A percentile compares a stretch with the other conserved stretches of the same genome.
These are phyloP conservation scores for Paraconiothyrium sp. DNA, from an alignment of 2,329 filamentous ascomycete genomes.

Conservation along the genomic window DNA sequence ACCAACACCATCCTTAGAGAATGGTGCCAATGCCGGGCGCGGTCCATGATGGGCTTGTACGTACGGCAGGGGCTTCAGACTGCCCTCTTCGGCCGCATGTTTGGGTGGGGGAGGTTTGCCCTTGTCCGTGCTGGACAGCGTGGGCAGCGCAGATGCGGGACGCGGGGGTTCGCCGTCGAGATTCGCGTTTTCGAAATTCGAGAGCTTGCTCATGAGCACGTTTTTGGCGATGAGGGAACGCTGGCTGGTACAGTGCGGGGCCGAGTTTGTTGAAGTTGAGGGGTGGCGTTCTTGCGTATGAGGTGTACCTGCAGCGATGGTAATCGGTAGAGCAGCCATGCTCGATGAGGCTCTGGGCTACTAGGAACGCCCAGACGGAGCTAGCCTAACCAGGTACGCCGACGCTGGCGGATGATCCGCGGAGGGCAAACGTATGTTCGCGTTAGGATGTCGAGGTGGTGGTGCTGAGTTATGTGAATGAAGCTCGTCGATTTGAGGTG, in stretches of 20 bases:
- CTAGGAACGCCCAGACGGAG: constrained; percentile 9
- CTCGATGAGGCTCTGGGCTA: constrained; percentile 10
- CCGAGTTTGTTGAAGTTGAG: constrained; percentile 28
- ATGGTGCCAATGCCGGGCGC: constrained; percentile 19
- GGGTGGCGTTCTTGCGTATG: constrained; percentile 30
- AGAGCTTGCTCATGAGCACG: constrained; percentile 59
- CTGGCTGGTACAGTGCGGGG: constrained; percentile 51
- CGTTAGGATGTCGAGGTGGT: constrained; percentile 13
- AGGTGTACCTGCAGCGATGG: constrained; percentile 22
- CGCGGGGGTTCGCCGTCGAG: constrained; percentile 32
- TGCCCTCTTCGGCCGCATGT: constrained; percentile 34
- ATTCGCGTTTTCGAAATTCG: constrained; percentile 32
- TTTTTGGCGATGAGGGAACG: constrained; percentile 61
- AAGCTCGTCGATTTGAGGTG: neutral
- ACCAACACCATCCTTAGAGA: constrained; percentile 57
- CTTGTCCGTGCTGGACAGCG: constrained; percentile 16
- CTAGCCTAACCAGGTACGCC: constrained; percentile 10
- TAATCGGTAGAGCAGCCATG: constrained; percentile 25
- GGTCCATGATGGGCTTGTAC: constrained; percentile 26
- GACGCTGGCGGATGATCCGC: constrained; percentile 4
- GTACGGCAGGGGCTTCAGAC: constrained; percentile 43
- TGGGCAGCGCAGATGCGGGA: constrained; percentile 31
- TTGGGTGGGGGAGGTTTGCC: constrained; percentile 28
- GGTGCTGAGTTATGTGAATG: constrained; percentile 3
- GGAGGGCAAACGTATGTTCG: constrained; percentile 7